These are phyloP conservation scores for Heterobasidion annosum DNA, from an alignment of 1,284 basidiomycete genomes.

Conservation along the genomic window DNA sequence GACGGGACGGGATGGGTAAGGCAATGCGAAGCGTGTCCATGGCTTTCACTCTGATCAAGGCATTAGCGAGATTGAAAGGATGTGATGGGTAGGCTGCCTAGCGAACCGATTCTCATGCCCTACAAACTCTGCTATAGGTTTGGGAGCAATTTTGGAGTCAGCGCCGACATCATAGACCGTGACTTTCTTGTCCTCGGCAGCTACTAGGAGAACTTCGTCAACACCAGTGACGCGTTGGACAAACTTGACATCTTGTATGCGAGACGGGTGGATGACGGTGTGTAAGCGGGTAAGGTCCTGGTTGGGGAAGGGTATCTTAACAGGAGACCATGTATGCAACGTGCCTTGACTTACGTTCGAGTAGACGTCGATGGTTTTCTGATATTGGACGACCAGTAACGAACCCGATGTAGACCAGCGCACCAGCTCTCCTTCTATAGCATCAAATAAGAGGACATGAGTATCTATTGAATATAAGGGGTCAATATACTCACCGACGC, in stretches of 20 bases:
- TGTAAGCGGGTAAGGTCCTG: slow-evolving; percentile 69
- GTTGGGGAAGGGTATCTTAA: not conserved
- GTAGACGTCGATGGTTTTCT: slow-evolving; percentile 74
- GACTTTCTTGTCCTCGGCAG: slow-evolving; percentile 80
- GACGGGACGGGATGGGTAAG: slow-evolving; percentile 4
- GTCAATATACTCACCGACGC: slow-evolving; percentile 50
- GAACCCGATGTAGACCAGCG: slow-evolving; percentile 75
- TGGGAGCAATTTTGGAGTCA: slow-evolving; percentile 32
- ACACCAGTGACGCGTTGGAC: slow-evolving; percentile 41
- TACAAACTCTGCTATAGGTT: slow-evolving; percentile 50
- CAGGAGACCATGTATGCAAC: not conserved
- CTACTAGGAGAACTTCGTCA: slow-evolving; percentile 68
- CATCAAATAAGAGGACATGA: slow-evolving; percentile 1
- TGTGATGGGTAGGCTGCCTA: too few species aligned
- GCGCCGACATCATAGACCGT: slow-evolving; percentile 57
- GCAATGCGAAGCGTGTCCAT: slow-evolving; percentile 11
- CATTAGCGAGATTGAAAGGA: too few species aligned
- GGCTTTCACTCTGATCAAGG: slow-evolving; percentile 9
- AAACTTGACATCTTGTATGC: slow-evolving; percentile 78
- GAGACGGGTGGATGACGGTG: slow-evolving; percentile 64
- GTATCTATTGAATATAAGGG: not conserved
- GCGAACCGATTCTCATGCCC: slow-evolving; percentile 72
- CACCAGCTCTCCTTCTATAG: slow-evolving; percentile 78
- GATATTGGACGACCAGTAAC: slow-evolving; percentile 73
- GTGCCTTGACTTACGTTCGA: slow-evolving; percentile 46